Base-by-base conservation (phyloP, 305 asterid genomes). In the Solanum hybrid region DNA sequence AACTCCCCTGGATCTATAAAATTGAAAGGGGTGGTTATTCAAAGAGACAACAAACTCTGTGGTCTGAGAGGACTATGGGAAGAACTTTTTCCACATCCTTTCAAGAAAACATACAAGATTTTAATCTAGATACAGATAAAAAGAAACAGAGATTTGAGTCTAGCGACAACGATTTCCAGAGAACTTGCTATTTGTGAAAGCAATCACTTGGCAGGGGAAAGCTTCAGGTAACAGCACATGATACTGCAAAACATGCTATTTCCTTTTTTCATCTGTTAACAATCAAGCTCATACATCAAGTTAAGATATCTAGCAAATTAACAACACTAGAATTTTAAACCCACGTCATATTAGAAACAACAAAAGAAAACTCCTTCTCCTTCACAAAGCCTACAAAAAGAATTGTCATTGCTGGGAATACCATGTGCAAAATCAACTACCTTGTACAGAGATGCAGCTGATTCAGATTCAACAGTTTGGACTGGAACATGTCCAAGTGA, bases 381-480 rank as follows among this genome's bases (percentile, higher is more conserved):
- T 29, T 45, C 76, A 51, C 41, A 84, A 84, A 84, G 31, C 45
- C 76, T 20, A 84, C 34, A 38, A 32, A 84, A 84, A 20, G 75
- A 83, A 27, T 79, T 36, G 41, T 84, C 32, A 32, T 13, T 31
- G 76, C 76, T 84, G 22, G 37, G 77, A 51, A 51, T 51, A 84
- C n/a, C 88, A 31, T 6, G 76, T 84, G 76, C 31, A 84, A 84
- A 84, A 85, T 31, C 45, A 57, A 85, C 37, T 84, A 98, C 99
- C 99, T 98, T 98, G 88, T 95, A 93, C 93, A 96, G 89, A 88
- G 99, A 98, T 90, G 99, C 99, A 27, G 99, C 99, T 78, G 99
- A 98, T 95, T 98, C 99, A 89, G 99, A 98, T 90, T 98, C 99
- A 89, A 96, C 97, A 70, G 96, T 94, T 90, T 97, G 99, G 89